Evolutionary conservation across 805 yeast genomes (phyloP).

Genomic region (Hanseniaspora thailandica): DNA sequence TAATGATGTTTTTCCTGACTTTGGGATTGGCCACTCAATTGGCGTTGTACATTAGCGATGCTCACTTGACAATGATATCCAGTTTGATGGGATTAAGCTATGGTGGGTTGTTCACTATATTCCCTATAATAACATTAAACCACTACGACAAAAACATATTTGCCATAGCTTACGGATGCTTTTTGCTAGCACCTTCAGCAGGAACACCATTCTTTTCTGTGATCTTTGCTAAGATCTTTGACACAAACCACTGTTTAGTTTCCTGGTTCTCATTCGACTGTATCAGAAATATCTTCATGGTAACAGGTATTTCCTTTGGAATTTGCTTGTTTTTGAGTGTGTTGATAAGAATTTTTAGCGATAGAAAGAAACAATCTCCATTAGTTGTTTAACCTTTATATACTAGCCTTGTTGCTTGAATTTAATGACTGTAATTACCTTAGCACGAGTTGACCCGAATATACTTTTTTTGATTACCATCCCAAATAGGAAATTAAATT

Average conservation of each 20-base stretch:
- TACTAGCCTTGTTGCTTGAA: neutral
- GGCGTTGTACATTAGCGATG: conserved; percentile 20
- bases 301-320: conserved; percentile 2
- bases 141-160: conserved; percentile 81
- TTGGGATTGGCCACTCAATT: conserved; percentile 32
- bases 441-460: neutral
- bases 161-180: conserved; percentile 88
- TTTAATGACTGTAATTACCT: neutral
- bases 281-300: conserved; percentile 1
- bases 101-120: conserved; percentile 76
- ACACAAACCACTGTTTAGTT: conserved; percentile 26
- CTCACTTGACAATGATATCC: conserved; percentile 28
- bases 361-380: neutral
- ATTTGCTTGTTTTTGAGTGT: conserved; percentile 1
- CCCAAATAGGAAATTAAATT: neutral
- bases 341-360: neutral
- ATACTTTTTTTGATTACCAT: too few relatives aligned
- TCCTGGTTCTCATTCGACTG: conserved; percentile 6
- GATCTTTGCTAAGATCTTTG: conserved; percentile 55
- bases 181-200: conserved; percentile 78
- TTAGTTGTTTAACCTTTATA: neutral
- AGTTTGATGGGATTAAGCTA: conserved; percentile 56
- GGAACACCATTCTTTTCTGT: conserved; percentile 63
- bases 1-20: conserved; percentile 27
- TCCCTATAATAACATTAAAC: conserved; percentile 71